Evolutionary conservation across 2,329 filamentous ascomycete species (phyloP).

Genomic region (Penicillium sp.): DNA sequence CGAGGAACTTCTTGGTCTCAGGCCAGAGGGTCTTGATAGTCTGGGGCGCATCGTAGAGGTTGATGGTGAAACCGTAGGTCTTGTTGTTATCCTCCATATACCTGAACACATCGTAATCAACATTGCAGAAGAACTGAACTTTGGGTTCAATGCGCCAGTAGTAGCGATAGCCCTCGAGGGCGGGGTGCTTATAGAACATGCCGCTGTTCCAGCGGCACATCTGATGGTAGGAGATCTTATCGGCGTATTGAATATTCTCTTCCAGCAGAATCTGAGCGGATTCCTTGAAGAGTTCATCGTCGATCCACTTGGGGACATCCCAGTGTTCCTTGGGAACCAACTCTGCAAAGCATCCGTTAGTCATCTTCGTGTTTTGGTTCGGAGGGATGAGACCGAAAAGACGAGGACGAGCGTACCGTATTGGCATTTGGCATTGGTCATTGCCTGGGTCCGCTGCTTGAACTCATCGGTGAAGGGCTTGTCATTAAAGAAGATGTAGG

Average conservation of each 20-base stretch:
- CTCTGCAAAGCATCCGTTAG: slow-evolving; percentile 57
- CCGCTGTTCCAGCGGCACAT: slow-evolving; percentile 99
- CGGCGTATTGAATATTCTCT: slow-evolving; percentile 86
- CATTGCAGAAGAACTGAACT: slow-evolving; percentile 98
- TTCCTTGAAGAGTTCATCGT: slow-evolving; percentile 80
- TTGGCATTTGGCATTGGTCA: slow-evolving; percentile 83
- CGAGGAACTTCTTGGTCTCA: slow-evolving; percentile 89
- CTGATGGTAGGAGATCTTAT: slow-evolving; percentile 89
- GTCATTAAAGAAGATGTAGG: slow-evolving; percentile 99
- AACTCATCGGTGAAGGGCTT: slow-evolving; percentile 92
- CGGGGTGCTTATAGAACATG: slow-evolving; percentile 95
- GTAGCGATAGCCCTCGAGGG: slow-evolving; percentile 78
- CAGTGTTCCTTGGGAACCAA: slow-evolving; percentile 94
- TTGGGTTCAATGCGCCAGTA: slow-evolving; percentile 99
- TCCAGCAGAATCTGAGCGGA: slow-evolving; percentile 82
- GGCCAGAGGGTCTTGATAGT: slow-evolving; percentile 91
- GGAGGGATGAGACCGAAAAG: background rate
- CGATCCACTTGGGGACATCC: slow-evolving; percentile 91
- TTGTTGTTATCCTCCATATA: slow-evolving; percentile 99
- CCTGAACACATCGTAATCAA: slow-evolving; percentile 97
- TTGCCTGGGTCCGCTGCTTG: slow-evolving; percentile 76
- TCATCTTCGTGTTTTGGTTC: background rate
- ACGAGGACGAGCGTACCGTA: slow-evolving; percentile 64
- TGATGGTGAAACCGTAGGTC: slow-evolving; percentile 98
- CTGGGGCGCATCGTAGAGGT: slow-evolving; percentile 87